Evolutionary conservation across 148 eudicot species (phyloP).

Genomic region (Arbutus unedo): DNA sequence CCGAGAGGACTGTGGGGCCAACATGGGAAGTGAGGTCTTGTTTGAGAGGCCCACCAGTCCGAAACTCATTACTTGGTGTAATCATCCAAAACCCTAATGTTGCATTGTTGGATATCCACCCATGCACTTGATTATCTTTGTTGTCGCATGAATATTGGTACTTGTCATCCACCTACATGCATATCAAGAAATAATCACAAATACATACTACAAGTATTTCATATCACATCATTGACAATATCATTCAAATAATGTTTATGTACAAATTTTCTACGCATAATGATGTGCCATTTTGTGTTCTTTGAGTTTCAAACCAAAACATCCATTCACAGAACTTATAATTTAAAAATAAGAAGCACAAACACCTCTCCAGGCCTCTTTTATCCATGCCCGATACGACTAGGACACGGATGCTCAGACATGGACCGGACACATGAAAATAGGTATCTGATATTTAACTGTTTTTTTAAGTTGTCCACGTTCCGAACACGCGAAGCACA

Average conservation of each 20-base stretch:
- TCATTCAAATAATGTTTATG: background rate
- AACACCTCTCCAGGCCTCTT: too few species aligned
- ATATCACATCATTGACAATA: background rate
- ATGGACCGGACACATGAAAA: too few species aligned
- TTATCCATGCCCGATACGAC: too few species aligned
- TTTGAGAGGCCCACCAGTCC: constrained; percentile 69
- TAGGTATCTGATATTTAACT: too few species aligned
- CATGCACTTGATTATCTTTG: constrained; percentile 63
- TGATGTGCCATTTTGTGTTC: too few species aligned
- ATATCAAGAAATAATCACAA: background rate
- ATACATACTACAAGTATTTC: background rate
- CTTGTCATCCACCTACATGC: constrained; percentile 76
- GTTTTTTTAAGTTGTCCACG: too few species aligned
- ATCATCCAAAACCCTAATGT: constrained; percentile 75
- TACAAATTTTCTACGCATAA: background rate
- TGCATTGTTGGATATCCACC: constrained; percentile 55
- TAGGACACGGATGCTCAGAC: too few species aligned
- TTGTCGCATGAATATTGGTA: constrained; percentile 70
- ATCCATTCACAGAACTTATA: too few species aligned
- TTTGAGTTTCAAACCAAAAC: too few species aligned
- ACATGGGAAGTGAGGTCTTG: constrained; percentile 82
- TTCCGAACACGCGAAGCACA: too few species aligned
- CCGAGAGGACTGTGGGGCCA: constrained; percentile 67
- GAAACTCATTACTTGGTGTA: constrained; percentile 75
- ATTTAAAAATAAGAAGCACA: too few species aligned